Conservation (phyloP, 139 green algal species). For the Chlamydomonas incerta region DNA sequence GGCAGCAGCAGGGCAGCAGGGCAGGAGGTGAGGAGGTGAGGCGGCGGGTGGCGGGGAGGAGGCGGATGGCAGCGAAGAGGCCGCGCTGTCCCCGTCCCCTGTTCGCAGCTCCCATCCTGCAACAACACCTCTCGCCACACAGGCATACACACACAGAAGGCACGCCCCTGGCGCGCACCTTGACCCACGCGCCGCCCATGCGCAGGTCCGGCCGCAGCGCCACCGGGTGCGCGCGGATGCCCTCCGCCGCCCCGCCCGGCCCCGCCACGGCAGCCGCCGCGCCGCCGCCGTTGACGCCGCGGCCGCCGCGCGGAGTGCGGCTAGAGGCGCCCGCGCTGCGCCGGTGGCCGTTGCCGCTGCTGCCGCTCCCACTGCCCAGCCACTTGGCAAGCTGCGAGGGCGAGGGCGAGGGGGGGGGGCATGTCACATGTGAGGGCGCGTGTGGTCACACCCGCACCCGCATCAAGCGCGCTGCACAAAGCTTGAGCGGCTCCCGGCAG, state of each 20-base stretch:
- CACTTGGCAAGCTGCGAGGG: neutral
- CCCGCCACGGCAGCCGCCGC: too few species aligned
- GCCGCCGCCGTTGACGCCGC: too few species aligned
- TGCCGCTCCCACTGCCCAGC: neutral
- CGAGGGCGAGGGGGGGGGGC: neutral
- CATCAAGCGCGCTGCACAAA: too few species aligned
- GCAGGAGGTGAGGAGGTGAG: neutral
- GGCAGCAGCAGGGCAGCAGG: neutral
- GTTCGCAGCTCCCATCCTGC: neutral
- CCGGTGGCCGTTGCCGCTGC: neutral
- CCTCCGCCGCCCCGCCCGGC: too few species aligned
- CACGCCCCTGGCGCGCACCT: neutral
- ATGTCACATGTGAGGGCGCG: too few species aligned
- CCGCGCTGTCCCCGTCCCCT: too few species aligned
- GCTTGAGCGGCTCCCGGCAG: too few species aligned
- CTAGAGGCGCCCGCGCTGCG: too few species aligned
- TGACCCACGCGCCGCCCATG: slow-evolving; percentile 23
- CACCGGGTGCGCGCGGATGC: neutral
- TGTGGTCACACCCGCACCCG: too few species aligned
- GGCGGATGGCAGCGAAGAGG: too few species aligned
- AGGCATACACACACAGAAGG: neutral
- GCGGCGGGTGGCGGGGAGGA: too few species aligned
- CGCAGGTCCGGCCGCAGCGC: neutral
- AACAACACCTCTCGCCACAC: neutral
- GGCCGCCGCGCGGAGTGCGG: too few species aligned